phyloP scores from a whole-genome alignment of 164 flowering plant species.

The Magnolia officinalis region DNA sequence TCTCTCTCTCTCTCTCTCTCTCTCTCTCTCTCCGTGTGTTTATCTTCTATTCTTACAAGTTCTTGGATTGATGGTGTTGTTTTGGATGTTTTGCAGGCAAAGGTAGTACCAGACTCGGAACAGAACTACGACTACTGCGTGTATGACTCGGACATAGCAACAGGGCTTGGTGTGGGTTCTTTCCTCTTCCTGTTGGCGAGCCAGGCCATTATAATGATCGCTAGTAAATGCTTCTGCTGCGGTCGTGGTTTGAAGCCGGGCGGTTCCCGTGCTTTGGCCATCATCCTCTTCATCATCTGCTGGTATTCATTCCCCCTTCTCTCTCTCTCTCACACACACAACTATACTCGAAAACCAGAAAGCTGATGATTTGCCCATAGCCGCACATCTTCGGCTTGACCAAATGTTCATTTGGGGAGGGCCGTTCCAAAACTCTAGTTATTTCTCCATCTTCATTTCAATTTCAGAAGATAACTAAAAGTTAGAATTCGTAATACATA shows the following conservation, averaged over 20 bases:
- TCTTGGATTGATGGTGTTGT: not conserved
- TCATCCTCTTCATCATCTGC: conserved; percentile 71
- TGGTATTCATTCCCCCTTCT: conserved; percentile 40
- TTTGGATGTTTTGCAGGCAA: conserved; percentile 47
- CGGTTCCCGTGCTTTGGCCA: conserved; percentile 81
- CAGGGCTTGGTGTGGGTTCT: conserved; percentile 80
- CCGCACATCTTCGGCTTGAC: not conserved
- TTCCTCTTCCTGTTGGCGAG: conserved; percentile 64
- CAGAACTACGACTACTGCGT: conserved; percentile 49
- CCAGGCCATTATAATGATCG: conserved; percentile 59
- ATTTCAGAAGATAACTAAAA: too few relatives aligned
- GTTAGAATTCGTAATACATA: too few relatives aligned
- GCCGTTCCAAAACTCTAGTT: too few relatives aligned
- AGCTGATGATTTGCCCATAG: too few relatives aligned
- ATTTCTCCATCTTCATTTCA: too few relatives aligned
- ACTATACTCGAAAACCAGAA: too few relatives aligned
- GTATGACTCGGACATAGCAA: conserved; percentile 82
- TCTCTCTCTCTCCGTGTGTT: too few relatives aligned
- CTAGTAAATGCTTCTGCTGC: conserved; percentile 89
- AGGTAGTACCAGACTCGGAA: conserved; percentile 26
- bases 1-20: too few relatives aligned
- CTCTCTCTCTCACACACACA: not conserved
- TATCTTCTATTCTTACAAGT: not conserved
- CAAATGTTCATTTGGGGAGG: too few relatives aligned
- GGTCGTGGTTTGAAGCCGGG: conserved; percentile 74